phyloP scores from a whole-genome alignment of 139 green algal species.

The Nannochloris sp. region DNA sequence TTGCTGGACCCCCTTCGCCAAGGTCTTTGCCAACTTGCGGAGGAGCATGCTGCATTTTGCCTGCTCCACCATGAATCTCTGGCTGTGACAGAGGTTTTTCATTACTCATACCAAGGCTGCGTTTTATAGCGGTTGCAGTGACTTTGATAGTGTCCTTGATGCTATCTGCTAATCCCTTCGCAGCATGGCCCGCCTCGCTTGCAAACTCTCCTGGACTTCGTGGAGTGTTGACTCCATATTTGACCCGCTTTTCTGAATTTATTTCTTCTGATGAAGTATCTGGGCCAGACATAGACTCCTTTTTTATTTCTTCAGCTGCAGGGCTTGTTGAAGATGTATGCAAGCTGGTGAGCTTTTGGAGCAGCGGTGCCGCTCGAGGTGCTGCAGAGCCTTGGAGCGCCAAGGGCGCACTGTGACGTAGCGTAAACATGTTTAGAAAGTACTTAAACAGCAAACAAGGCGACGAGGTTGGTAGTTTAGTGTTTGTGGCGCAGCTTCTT shows the following conservation, averaged over 20 bases:
- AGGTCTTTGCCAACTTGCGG: not conserved
- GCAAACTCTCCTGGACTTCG: not conserved
- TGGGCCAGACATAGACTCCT: too few species aligned
- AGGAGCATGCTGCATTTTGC: conserved; percentile 20
- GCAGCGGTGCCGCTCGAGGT: too few species aligned
- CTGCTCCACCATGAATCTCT: conserved; percentile 15
- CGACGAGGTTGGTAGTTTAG: too few species aligned
- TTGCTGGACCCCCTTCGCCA: not conserved
- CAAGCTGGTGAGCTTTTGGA: too few species aligned
- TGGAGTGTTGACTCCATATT: conserved; percentile 13
- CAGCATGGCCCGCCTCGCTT: conserved; percentile 6
- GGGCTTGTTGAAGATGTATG: too few species aligned
- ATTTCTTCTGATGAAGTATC: not conserved
- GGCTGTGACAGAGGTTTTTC: not conserved
- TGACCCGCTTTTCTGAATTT: conserved; percentile 7
- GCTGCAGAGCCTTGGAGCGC: too few species aligned
- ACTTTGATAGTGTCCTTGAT: not conserved
- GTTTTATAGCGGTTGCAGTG: too few species aligned
- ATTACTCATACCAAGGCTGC: conserved; percentile 4
- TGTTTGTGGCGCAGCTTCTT: too few species aligned
- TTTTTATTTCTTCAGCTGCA: too few species aligned
- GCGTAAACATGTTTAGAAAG: too few species aligned
- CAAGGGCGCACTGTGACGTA: too few species aligned
- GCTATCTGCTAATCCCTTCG: conserved; percentile 8
- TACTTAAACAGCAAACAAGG: too few species aligned